These are phyloP conservation scores for Pelargonium australe DNA, from an alignment of 441 rosid species.

Conservation along the genomic window DNA sequence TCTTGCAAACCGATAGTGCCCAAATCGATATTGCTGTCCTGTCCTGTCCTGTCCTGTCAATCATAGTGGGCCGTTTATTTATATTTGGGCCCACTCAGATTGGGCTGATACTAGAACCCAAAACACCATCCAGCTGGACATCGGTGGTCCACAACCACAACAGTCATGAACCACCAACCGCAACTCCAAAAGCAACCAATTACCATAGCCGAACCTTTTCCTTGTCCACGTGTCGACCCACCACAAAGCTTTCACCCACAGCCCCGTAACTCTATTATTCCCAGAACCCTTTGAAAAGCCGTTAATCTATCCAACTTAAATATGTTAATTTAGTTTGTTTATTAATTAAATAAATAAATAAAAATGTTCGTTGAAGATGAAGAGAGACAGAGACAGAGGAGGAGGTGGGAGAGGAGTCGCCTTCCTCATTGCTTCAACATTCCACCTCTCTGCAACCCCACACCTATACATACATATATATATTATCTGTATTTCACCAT, in stretches of 20 bases:
- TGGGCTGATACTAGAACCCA: neutral
- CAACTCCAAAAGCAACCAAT: neutral
- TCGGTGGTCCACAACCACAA: neutral
- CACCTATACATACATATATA: constrained; percentile 26
- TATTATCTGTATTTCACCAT: constrained; percentile 17
- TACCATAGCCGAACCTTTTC: neutral
- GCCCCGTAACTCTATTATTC: neutral
- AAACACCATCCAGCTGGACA: neutral
- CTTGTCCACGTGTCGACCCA: neutral
- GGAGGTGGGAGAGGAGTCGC: constrained; percentile 68
- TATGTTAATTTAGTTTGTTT: no score
- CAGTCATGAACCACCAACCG: neutral
- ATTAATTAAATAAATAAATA: no score
- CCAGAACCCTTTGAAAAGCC: neutral
- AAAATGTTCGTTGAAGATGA: no score
- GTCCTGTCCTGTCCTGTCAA: neutral
- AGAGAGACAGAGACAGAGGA: neutral
- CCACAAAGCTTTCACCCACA: neutral
- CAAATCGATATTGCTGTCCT: neutral
- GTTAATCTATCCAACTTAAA: neutral
- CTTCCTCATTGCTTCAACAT: constrained; percentile 67
- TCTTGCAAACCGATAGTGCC: no score
- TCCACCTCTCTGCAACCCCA: constrained; percentile 41
- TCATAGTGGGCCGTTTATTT: neutral
- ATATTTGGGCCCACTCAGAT: neutral